phyloP scores from a whole-genome alignment of 345 rosid genomes.

The Ricinus communis region DNA sequence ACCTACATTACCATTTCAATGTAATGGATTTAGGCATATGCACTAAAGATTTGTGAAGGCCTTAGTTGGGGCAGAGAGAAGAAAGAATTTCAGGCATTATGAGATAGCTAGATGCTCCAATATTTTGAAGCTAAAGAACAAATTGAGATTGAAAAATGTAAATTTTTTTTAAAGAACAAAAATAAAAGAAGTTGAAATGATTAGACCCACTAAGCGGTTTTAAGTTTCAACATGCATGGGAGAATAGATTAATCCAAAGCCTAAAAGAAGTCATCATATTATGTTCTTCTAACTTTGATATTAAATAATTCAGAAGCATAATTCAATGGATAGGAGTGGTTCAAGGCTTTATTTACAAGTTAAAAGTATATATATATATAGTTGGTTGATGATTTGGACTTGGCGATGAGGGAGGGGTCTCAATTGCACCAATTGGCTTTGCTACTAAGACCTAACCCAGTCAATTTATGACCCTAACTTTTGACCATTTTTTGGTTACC shows the following conservation, averaged over 20 bases:
- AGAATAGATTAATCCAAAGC: not conserved
- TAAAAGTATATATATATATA: too few species aligned
- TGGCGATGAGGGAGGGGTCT: not conserved
- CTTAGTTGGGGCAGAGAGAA: too few species aligned
- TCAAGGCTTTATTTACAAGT: slow-evolving; percentile 31
- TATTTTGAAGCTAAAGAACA: too few species aligned
- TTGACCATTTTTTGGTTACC: not conserved
- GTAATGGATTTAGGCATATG: not conserved
- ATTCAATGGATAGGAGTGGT: not conserved
- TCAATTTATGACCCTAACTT: slow-evolving; percentile 8
- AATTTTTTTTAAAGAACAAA: not conserved
- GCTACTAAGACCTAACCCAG: slow-evolving; percentile 13
- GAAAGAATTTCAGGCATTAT: too few species aligned
- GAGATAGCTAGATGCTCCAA: too few species aligned
- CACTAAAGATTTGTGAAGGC: not conserved
- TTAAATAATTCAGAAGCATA: not conserved
- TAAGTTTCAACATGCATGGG: not conserved
- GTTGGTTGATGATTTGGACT: slow-evolving; percentile 32
- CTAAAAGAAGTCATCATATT: not conserved
- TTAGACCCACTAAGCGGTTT: not conserved
- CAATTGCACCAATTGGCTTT: slow-evolving; percentile 21
- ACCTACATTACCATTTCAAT: not conserved
- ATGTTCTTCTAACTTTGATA: not conserved
- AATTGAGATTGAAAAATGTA: too few species aligned
- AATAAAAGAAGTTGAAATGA: not conserved